Evolutionary conservation across 495 filamentous ascomycete species (phyloP).

Genomic region (Neurospora terricola): DNA sequence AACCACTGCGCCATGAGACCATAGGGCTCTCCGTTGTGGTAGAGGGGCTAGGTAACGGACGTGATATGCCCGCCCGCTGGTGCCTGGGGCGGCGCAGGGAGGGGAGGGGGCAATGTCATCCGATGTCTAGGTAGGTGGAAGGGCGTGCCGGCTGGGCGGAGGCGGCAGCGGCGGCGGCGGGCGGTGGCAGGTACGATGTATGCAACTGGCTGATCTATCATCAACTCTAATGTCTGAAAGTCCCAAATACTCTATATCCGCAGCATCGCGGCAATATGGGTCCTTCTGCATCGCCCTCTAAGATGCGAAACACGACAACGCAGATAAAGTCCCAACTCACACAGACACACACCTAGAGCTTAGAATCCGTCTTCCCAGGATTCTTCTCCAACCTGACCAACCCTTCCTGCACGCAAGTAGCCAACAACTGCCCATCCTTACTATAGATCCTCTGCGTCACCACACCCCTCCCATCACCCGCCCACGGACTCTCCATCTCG

Average conservation of each 20-base stretch:
- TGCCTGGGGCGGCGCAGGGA: background rate
- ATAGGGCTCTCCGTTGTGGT: background rate
- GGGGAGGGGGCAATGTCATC: background rate
- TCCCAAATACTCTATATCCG: background rate
- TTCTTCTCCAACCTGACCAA: background rate
- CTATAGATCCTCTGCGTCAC: constrained; percentile 83
- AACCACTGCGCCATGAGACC: background rate
- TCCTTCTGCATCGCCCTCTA: background rate
- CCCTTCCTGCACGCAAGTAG: constrained; percentile 75
- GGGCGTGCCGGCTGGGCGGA: background rate
- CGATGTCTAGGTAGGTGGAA: background rate
- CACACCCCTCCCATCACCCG: constrained; percentile 77
- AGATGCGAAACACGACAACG: too few relatives aligned
- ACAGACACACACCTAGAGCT: background rate
- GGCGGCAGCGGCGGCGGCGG: background rate
- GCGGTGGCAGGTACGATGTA: background rate
- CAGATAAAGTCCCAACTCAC: background rate
- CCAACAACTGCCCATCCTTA: constrained; percentile 70
- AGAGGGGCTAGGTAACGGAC: background rate
- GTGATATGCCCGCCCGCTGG: background rate
- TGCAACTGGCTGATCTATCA: too few relatives aligned
- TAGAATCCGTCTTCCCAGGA: background rate
- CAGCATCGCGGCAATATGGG: background rate
- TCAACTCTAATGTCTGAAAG: too few relatives aligned
- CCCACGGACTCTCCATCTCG: constrained; percentile 93